Base-by-base conservation (phyloP, 208 protist species). In the Trypanosoma brucei region DNA sequence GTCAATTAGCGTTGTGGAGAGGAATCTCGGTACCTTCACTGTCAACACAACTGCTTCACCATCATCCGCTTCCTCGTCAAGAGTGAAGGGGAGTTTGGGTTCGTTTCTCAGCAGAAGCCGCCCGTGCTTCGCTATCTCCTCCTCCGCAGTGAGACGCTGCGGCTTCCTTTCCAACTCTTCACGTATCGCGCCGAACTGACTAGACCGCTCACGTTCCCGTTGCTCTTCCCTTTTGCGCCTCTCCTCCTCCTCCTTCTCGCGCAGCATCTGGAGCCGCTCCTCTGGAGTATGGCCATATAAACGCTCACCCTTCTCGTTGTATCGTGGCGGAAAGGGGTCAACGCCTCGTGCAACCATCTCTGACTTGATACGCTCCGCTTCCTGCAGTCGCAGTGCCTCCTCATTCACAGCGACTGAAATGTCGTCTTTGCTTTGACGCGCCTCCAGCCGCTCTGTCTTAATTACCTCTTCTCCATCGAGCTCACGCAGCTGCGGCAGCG, bases 1-100 rank as follows among this genome's bases (percentile, higher is more conserved):
- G 44, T 93, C 65, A 63, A 98, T 88, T 48, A 97, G 71, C 22
- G 93, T 94, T 2, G 93, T 98, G 22, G 94, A 93, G 40, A 98
- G 88, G 61, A 97, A 98, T 75, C 96, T 95, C 7, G 86, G 84
- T 0, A 92, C 78, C 55, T 88, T 65, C 34, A 97, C 84, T 30
- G 90, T 95, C 11, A 98, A 62, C 11, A 90, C 75, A 0, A 97
- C 59, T 60, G 60, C 61, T 48, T 77, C 71, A 1, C 72, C 72
- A 7, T 62, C 67, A 55, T 62, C 65, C 6, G 50, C 50, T 9
- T 92, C 88, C 30, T 98, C 75, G 9, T 95, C 75, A 4, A 98
- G 51, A 22, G 49, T 62, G 54, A 97, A 98, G 0, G 79, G 71
- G 48, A 95, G 83, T 60, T 96, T 94, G 8, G 77, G 93, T 60